These are phyloP conservation scores for Usnea hakonensis DNA, from an alignment of 495 filamentous ascomycete genomes.

Conservation along the genomic window DNA sequence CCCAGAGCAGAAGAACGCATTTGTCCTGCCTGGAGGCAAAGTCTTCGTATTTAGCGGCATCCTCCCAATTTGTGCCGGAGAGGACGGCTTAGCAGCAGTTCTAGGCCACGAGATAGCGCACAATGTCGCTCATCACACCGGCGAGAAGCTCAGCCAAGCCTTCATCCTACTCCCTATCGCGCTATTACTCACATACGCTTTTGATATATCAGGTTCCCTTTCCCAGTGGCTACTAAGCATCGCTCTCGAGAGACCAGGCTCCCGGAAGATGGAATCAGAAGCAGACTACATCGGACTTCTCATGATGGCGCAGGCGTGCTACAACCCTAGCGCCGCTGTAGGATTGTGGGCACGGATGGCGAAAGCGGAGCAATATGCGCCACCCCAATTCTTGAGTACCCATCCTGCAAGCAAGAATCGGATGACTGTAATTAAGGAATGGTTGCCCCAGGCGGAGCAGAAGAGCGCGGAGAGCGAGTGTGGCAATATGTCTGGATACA, in stretches of 20 bases:
- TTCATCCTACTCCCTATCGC: conserved; percentile 49
- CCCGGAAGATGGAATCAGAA: conserved; percentile 57
- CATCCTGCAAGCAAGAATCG: conserved; percentile 14
- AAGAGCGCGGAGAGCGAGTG: conserved; percentile 17
- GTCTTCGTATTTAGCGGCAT: conserved; percentile 90
- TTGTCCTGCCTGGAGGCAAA: conserved; percentile 87
- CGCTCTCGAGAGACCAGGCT: conserved; percentile 60
- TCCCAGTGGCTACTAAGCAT: conserved; percentile 47
- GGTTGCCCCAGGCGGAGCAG: conserved; percentile 22
- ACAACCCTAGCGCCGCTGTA: conserved; percentile 66
- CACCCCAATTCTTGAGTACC: conserved; percentile 60
- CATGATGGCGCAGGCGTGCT: conserved; percentile 60
- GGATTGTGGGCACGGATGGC: conserved; percentile 75
- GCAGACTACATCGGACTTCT: conserved; percentile 87
- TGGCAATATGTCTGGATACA: conserved; percentile 5
- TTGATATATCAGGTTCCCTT: conserved; percentile 44
- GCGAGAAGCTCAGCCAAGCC: conserved; percentile 62
- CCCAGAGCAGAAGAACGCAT: conserved; percentile 60
- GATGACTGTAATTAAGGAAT: conserved; percentile 12
- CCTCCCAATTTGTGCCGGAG: conserved; percentile 58
- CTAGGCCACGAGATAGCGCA: conserved; percentile 95
- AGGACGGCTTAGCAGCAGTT: conserved; percentile 75
- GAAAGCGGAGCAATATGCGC: conserved; percentile 42
- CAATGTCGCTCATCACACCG: conserved; percentile 71
- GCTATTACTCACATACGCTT: conserved; percentile 41